Base-by-base conservation (phyloP, 352 stramenopile species). In the Aphanomyces cochlioides region DNA sequence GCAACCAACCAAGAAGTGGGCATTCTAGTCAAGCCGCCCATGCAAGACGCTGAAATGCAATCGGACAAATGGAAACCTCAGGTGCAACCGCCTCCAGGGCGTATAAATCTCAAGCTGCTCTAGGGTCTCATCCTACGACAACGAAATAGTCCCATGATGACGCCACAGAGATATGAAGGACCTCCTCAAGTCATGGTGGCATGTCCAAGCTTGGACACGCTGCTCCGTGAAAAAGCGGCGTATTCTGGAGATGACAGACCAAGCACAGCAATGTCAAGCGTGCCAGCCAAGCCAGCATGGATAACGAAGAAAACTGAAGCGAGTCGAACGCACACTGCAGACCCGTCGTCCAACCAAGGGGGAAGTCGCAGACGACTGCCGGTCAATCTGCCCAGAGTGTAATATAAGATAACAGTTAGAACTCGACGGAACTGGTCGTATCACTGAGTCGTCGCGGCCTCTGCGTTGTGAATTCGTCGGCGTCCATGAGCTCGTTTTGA, bases 171-270 rank as follows among this genome's bases (percentile, higher is more conserved):
- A 40, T 66, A 66, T 41, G 57, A 66, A 66, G 57, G 57, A 5
- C 57, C 57, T 13, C 21, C 37, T 13, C 47, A 47, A 38, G 39
- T 66, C 38, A 66, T 66, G 57, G 57, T 66, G 7, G 57, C 57
- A 28, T 66, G 57, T 37, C 57, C 57, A 8, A 66, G 57, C 57
- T n/a, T 66, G 57, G 57, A 66, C 39, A 43, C 39, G 37, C 57
- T 66, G 34, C 57, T 66, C 13, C 19, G 10, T 4, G 57, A 53
- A 10, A 66, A 66, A 41, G 7, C 56, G 56, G 19, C 38, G 10
- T 8, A 63, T 38, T 15, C 17, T 12, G 8, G 10, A 1, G 21
- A 58, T 3, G 50, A 21, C 50, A 17, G 36, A 58, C 10, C 13
- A 19, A 10, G 17, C 50, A 59, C 12, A 15, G 50, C 12, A 4